Conservation (phyloP, 805 yeast species). For the Millerozyma miso region DNA sequence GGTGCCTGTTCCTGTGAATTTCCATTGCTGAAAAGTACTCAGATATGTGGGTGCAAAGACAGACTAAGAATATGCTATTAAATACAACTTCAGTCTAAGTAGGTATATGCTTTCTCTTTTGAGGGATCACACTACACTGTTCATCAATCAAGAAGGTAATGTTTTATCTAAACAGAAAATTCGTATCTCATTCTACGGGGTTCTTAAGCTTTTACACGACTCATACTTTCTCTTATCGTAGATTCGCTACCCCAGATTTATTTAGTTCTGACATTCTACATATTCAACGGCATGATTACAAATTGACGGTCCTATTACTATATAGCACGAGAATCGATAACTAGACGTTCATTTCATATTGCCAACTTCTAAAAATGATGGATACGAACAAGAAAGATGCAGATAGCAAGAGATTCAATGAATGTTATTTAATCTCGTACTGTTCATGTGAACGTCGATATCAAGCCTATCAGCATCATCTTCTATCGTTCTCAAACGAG, state of each 20-base stretch:
- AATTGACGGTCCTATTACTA: too few relatives aligned
- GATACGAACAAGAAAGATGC: too few relatives aligned
- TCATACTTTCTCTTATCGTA: too few relatives aligned
- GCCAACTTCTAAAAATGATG: too few relatives aligned
- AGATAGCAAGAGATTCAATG: slow-evolving; percentile 16
- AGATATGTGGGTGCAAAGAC: background rate
- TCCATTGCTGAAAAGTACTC: slow-evolving; percentile 5
- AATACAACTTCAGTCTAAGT: too few relatives aligned
- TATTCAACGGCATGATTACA: too few relatives aligned
- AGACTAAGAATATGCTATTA: background rate
- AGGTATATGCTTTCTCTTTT: background rate
- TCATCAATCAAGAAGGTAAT: background rate
- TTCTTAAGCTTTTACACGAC: background rate
- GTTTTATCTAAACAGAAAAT: background rate
- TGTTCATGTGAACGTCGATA: slow-evolving; percentile 75
- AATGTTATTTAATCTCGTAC: slow-evolving; percentile 59
- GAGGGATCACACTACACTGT: background rate
- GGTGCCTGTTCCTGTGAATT: slow-evolving; percentile 10
- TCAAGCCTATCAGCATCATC: slow-evolving; percentile 83
- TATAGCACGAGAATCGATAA: too few relatives aligned
- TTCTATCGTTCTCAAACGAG: slow-evolving; percentile 67
- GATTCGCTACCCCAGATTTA: too few relatives aligned
- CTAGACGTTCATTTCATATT: too few relatives aligned
- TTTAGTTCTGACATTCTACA: too few relatives aligned
- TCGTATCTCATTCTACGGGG: background rate